Evolutionary conservation across 345 rosid species (phyloP).

Genomic region (Ceriops tagal): DNA sequence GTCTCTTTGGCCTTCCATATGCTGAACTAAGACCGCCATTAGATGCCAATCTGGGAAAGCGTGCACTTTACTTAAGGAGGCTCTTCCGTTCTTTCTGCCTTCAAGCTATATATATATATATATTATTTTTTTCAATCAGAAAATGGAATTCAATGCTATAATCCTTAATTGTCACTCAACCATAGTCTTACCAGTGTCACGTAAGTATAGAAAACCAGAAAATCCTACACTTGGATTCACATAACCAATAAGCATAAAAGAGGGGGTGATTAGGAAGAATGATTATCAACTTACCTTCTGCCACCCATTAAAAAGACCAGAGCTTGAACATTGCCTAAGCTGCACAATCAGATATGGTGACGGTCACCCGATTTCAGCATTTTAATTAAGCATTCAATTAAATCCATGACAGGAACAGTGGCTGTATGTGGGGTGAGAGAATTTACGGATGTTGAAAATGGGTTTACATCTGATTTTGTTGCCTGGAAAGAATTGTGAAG

Average conservation of each 20-base stretch:
- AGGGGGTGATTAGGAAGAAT: neutral
- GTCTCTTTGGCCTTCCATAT: conserved; percentile 65
- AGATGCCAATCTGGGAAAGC: conserved; percentile 71
- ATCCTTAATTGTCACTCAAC: too few species aligned
- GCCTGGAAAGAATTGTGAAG: conserved; percentile 22
- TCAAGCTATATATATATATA: conserved; percentile 11
- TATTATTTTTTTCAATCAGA: too few species aligned
- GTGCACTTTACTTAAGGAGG: conserved; percentile 36
- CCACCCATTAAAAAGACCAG: conserved; percentile 28
- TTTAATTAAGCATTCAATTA: neutral
- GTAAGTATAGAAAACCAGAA: too few species aligned
- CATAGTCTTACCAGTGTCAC: too few species aligned
- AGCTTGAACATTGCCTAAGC: conserved; percentile 42
- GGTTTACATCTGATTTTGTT: conserved; percentile 23
- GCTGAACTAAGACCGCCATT: conserved; percentile 85
- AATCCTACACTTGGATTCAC: too few species aligned
- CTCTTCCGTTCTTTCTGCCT: conserved; percentile 30
- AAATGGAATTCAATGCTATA: too few species aligned
- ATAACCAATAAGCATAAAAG: too few species aligned
- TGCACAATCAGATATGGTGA: conserved; percentile 13
- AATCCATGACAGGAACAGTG: neutral
- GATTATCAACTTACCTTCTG: conserved; percentile 26
- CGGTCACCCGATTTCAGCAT: neutral
- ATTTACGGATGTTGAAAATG: conserved; percentile 32
- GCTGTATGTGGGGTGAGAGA: neutral